These are phyloP conservation scores for Tetrastigma voinierianum DNA, from an alignment of 164 flowering plant genomes.

Conservation along the genomic window DNA sequence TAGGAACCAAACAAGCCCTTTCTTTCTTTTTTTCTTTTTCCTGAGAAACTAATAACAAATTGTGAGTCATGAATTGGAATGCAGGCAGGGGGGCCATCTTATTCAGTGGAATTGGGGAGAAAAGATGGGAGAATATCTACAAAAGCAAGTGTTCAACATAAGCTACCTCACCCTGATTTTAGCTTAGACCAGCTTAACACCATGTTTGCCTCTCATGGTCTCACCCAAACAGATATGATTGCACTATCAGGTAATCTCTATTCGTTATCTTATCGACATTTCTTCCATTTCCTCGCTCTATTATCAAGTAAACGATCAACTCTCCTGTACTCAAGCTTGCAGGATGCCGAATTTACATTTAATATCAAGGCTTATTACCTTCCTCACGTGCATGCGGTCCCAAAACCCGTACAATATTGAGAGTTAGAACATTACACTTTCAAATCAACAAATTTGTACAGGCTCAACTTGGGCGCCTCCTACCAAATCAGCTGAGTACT, in stretches of 20 bases:
- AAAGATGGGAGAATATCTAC: conserved; percentile 56
- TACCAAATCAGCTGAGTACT: no score
- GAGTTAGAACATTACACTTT: no score
- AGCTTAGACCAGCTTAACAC: conserved; percentile 55
- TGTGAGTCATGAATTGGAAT: not conserved
- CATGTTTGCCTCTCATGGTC: conserved; percentile 49
- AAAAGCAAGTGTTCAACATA: conserved; percentile 35
- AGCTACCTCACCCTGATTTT: conserved; percentile 51
- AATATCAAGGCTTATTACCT: no score
- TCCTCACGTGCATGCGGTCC: no score
- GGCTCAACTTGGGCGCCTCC: no score
- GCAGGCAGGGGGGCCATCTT: conserved; percentile 78
- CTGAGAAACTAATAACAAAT: not conserved
- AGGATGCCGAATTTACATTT: no score
- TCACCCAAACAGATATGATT: conserved; percentile 55
- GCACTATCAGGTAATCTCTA: conserved; percentile 61
- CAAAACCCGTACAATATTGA: no score
- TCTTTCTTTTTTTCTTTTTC: not conserved
- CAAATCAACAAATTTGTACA: no score
- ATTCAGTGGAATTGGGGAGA: conserved; percentile 68
- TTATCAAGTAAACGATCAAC: no score
- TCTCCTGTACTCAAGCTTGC: no score
- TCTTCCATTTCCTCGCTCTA: no score
- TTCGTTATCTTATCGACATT: not conserved
- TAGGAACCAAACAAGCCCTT: no score